Base-by-base conservation (phyloP, 306 rosid genomes). In the Geum urbanum region DNA sequence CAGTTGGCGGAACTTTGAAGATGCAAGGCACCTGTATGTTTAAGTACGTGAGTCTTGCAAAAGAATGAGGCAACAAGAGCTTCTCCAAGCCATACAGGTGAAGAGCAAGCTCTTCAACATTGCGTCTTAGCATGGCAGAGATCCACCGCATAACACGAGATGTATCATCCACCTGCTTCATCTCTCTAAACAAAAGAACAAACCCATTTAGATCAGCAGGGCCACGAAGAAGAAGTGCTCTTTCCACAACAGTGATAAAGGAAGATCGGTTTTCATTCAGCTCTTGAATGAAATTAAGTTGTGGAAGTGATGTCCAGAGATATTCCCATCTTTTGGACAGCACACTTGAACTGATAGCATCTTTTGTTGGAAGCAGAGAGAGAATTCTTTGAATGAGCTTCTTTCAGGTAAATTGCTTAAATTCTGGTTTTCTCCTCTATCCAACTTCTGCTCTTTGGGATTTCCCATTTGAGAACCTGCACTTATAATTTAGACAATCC, bases 281-380 rank as follows among this genome's bases (percentile, higher is more conserved):
- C 16, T 22, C 3, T 13, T 1, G 3, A 66, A 0, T 4, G 32
- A 66, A 66, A 0, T 49, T 45, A 66, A 66, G 71, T 1, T 49
- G 48, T 9, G 71, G 46, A 66, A 48, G 15, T 49, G 71, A 66
- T 6, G 58, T 66, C 58, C 71, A 66, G 15, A 49, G 18, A 22
- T 44, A 64, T 22, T 64, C 69, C 69, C 54, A 22, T 64, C 55
- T 22, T 65, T 65, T 65, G 3, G 70, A 66, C 20, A 66, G n/a
- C 7, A 47, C 15, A 24, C 56, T 66, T 47, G 70, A 47, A 47
- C 70, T 24, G 22, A 24, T 47, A 46, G 56, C 44, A 2, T 24
- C 44, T 65, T 46, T 46, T 1, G 24, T 66, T 22, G 32, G 41
- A 66, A 66, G 55, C 7, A 24, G 16, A 7, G 55, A 66, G 44